Conservation (phyloP, 805 yeast species). For the Suhomyces xylopsoci region DNA sequence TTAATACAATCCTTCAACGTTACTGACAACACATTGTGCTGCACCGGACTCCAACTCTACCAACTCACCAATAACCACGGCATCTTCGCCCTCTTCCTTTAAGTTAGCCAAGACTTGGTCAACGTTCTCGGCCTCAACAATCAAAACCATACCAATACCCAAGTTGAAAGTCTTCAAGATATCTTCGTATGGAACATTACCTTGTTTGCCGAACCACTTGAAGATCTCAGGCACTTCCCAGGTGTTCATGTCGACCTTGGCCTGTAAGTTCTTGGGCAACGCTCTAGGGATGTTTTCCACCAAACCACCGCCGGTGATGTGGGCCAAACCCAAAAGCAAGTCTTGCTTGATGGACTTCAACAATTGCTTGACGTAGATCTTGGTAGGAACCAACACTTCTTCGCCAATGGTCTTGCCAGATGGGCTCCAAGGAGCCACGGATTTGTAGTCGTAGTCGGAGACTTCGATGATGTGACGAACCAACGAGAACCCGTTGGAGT, state of each 20-base stretch:
- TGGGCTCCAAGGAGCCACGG: constrained; percentile 80
- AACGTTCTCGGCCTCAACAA: constrained; percentile 70
- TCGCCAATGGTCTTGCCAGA: constrained; percentile 71
- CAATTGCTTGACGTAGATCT: constrained; percentile 89
- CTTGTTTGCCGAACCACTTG: constrained; percentile 90
- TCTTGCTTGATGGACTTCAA: constrained; percentile 68
- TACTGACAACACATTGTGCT: constrained; percentile 62
- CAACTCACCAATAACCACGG: constrained; percentile 48
- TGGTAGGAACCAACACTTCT: constrained; percentile 84
- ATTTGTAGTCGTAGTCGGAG: constrained; percentile 61
- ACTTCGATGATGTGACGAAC: constrained; percentile 88
- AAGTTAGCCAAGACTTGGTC: constrained; percentile 52
- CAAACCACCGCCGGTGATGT: constrained; percentile 98
- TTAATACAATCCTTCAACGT: constrained; percentile 41
- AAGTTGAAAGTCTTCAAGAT: constrained; percentile 87
- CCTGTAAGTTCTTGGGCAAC: constrained; percentile 75
- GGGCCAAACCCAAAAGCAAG: constrained; percentile 83
- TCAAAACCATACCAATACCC: constrained; percentile 95
- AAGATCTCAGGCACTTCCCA: constrained; percentile 90
- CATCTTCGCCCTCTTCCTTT: constrained; percentile 67
- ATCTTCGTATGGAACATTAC: constrained; percentile 83
- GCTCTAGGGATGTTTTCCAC: constrained; percentile 96
- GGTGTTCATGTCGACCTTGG: constrained; percentile 68
- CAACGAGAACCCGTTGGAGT: constrained; percentile 94
- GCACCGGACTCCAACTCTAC: constrained; percentile 39